Evolutionary conservation across 1,139 yeast genomes (phyloP), one percentile per base, ranked within the genome.

Genomic region (Saccharomyces hybrid): DNA sequence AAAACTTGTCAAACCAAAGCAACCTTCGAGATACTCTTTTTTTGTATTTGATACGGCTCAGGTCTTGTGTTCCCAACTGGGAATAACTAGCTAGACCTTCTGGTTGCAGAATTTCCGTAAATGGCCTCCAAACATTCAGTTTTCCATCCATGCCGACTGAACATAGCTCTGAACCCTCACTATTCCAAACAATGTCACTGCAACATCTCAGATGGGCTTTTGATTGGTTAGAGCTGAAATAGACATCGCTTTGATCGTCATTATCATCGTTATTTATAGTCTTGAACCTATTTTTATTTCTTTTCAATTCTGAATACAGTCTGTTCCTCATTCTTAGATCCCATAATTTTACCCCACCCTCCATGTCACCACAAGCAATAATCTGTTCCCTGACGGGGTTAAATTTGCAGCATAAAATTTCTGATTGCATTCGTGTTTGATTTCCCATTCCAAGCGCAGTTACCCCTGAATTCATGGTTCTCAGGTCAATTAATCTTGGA

Each of bases 301-400:
- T 57, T 14, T 53, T 47, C 16, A 61, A 47, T 47, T 63, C 62
- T n/a, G 53, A 34, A 13, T 61, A 51, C 28, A 57, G 52, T 34
- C 55, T 53, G 48, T 61, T 62, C 13, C 59, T 55, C 62, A 57
- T 61, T 46, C 68, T 52, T 29, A 63, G 47, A 53, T 67, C 70
- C 70, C 70, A 78, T n/a, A 79, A 47, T 34, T 78, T 64, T 4
- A 76, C 74, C 0, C 73, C 66, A 0, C 82, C 96, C 62, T 86
- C 91, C 32, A 80, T 76, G 6, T 95, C 93, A 2, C 95, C 96
- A 0, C 89, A 77, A 0, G 89, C 88, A 2, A 88, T 73, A 20
- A 86, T 56, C 61, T 84, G 71, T 34, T 57, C 57, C 42, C 50
- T 56, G 2, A 32, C 29, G 0, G 96, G 96, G 47, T 87, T 86